Evolutionary conservation across 805 yeast species (phyloP), one percentile per base, ranked within the genome.

Genomic region (Suhomyces sp.): DNA sequence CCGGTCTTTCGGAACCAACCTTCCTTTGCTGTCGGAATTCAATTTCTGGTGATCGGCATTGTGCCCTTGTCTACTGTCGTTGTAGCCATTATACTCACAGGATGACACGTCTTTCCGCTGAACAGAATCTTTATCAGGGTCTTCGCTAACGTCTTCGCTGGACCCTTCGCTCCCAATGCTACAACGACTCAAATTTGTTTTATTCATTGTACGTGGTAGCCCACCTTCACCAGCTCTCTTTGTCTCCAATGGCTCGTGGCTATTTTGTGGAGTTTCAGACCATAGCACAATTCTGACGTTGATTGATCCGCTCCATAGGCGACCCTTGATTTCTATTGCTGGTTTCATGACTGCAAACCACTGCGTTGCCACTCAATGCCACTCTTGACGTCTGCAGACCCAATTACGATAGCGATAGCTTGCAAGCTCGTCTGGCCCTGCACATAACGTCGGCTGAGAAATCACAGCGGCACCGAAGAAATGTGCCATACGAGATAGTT

Each of bases 251-350:
- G 35, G 17, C 13, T 4, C 31, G 31, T 10, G 31, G 17, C 35
- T 31, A n/a, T n/a, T n/a, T 3, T 12, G 15, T 5, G 35, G 15
- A 3, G 22, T 12, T 17, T 17, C 41, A 8, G 47, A n/a, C 21
- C n/a, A 9, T 27, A 44, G 25, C 13, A 27, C 24, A 20, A 51
- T 29, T n/a, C 37, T 59, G 60, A 81, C 65, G 52, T 81, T 79
- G 5, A 85, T 58, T 6, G 75, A 56, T 2, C 88, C 89, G 39
- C 73, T 66, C 89, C 89, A 85, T 10, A 82, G 60, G 37, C 65
- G 58, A 31, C 68, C 63, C 53, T 76, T 64, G 55, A 79, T 55
- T 10, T 25, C 46, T 6, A 43, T n/a, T 37, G 48, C 27, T 37
- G 41, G 19, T 10, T 27, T 33, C 48, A 43, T 43, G 46, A 39